phyloP scores from a whole-genome alignment of 192 early-diverging fungal genomes.

The Coemansia sp. region DNA sequence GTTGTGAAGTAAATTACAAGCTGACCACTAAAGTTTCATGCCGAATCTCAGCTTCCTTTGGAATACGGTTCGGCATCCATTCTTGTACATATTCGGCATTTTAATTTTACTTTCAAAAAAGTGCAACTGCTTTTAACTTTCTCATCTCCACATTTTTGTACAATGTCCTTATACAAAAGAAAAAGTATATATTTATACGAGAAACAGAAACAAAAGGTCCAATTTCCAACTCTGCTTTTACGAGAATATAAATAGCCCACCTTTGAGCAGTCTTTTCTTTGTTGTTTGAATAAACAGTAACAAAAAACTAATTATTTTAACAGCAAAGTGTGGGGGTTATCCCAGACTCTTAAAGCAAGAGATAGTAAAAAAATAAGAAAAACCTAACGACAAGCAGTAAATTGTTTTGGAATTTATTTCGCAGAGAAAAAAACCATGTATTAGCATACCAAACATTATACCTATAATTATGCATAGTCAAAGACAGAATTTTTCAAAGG shows the following conservation, averaged over 20 bases:
- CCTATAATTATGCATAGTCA: not conserved
- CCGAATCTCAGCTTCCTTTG: no score
- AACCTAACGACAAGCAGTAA: not conserved
- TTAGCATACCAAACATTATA: not conserved
- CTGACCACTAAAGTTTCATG: no score
- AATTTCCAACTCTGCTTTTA: not conserved
- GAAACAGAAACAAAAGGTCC: not conserved
- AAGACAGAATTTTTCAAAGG: not conserved
- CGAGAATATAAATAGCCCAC: not conserved
- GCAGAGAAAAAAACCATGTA: not conserved
- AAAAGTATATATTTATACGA: not conserved
- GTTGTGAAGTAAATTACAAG: no score
- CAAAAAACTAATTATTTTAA: not conserved
- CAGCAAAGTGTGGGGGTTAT: not conserved
- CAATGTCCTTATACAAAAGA: no score
- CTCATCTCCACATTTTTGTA: no score
- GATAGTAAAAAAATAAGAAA: not conserved
- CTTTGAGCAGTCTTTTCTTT: not conserved
- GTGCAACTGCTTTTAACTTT: no score
- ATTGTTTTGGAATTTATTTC: not conserved
- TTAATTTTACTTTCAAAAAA: no score
- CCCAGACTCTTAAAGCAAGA: not conserved
- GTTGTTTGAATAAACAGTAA: not conserved
- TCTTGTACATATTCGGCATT: no score
- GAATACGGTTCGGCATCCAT: no score